phyloP scores from a whole-genome alignment of 257 asterid genomes.

The Coffea eugenioides region DNA sequence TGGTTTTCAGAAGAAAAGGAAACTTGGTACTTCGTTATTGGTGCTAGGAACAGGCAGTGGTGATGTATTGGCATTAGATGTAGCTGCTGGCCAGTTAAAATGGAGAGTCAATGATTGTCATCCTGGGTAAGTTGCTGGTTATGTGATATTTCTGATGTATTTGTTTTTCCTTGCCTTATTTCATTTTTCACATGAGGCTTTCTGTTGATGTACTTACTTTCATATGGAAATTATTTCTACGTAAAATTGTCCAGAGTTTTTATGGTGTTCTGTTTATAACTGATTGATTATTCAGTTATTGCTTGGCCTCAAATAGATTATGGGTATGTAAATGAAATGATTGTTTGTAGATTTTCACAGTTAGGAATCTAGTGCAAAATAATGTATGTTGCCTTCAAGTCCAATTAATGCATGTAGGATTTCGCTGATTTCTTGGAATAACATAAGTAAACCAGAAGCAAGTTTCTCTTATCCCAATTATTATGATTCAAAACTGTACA shows the following conservation, averaged over 20 bases:
- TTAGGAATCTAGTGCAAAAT: no score
- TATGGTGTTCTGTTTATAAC: neutral
- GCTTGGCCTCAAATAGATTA: neutral
- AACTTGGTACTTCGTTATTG: constrained; percentile 71
- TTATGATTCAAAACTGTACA: neutral
- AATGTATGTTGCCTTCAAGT: no score
- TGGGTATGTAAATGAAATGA: neutral
- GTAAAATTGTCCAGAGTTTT: neutral
- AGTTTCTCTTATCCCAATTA: neutral
- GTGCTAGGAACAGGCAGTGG: constrained; percentile 94
- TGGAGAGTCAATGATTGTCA: constrained; percentile 86
- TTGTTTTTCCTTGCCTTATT: neutral
- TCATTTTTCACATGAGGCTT: neutral
- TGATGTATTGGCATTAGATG: constrained; percentile 85
- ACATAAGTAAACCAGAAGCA: neutral
- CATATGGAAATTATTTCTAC: neutral
- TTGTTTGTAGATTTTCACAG: neutral
- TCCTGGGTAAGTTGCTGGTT: constrained; percentile 66
- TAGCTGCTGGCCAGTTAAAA: constrained; percentile 80
- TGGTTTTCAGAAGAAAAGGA: constrained; percentile 68
- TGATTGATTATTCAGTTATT: neutral
- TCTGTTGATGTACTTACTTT: neutral
- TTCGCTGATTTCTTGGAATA: neutral
- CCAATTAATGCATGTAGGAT: neutral
- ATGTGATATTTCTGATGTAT: neutral